Conservation (phyloP, 148 eudicot genomes). For the Beta vulgaris region DNA sequence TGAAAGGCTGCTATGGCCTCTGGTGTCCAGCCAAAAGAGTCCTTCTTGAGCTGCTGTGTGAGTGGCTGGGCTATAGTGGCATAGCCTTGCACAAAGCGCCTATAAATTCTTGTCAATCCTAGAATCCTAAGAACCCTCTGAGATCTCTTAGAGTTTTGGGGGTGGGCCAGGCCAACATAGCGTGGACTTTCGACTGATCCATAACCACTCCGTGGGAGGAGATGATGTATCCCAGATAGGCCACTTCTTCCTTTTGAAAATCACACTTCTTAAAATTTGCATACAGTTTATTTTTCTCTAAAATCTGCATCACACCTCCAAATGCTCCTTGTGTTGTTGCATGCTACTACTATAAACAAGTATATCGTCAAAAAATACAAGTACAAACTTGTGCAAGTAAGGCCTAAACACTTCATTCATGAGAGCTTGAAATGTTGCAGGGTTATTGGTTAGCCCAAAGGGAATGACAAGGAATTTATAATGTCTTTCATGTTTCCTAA, state of each 20-base stretch:
- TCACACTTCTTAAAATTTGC: background rate
- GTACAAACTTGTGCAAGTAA: no score
- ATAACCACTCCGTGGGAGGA: background rate
- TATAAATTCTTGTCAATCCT: no score
- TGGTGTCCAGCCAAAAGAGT: no score
- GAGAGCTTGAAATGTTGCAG: background rate
- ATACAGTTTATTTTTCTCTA: background rate
- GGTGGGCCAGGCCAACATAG: background rate
- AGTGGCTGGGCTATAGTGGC: no score
- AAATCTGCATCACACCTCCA: background rate
- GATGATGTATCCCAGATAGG: background rate
- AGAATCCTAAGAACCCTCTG: no score
- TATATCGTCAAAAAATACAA: conserved; percentile 4
- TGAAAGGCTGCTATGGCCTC: background rate
- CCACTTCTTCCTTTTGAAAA: background rate
- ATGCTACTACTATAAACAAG: background rate
- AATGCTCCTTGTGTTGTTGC: background rate
- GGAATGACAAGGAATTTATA: no score
- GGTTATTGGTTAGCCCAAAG: background rate
- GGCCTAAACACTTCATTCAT: background rate
- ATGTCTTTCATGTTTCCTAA: no score
- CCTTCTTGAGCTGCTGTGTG: no score
- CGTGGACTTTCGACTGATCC: background rate
- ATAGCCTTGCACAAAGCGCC: no score
- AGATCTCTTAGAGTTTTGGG: background rate